These are phyloP conservation scores for Neofusicoccum laricinum DNA, from an alignment of 2,329 filamentous ascomycete genomes.

Conservation along the genomic window DNA sequence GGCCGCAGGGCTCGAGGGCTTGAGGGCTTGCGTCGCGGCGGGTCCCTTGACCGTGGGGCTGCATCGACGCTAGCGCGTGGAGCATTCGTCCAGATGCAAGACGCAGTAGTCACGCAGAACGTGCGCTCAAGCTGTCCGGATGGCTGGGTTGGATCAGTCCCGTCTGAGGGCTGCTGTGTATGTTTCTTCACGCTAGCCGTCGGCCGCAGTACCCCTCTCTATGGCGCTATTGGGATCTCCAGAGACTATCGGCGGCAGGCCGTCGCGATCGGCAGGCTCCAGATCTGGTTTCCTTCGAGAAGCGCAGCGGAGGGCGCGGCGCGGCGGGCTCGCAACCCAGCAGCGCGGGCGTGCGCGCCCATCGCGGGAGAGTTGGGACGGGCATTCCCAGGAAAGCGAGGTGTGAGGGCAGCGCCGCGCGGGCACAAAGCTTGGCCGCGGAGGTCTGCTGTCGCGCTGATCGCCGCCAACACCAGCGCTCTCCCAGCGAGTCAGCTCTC, in stretches of 20 bases:
- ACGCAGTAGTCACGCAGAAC: too few species aligned
- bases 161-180: too few species aligned
- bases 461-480: constrained; percentile 2
- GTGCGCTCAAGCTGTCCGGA: too few species aligned
- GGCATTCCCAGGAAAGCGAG: too few species aligned
- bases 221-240: constrained; percentile 9
- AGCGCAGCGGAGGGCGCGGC: neutral
- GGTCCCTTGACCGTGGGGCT: neutral
- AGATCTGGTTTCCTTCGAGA: constrained; percentile 7
- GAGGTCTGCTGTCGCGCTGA: neutral
- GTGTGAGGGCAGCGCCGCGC: neutral
- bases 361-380: neutral
- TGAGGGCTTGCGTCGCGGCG: neutral
- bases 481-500: neutral
- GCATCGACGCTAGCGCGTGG: too few species aligned
- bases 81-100: too few species aligned
- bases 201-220: too few species aligned
- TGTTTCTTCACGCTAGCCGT: too few species aligned
- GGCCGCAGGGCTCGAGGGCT: neutral
- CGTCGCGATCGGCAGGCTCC: neutral
- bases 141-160: too few species aligned
- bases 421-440: constrained; percentile 6
- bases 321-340: neutral
- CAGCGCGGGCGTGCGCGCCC: neutral
- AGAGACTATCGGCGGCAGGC: neutral